Percentiles rank a stretch among this genome's conserved stretches.
These are phyloP conservation scores for Pharnaceum exiguum DNA, from an alignment of 148 eudicot species.

Conservation along the genomic window DNA sequence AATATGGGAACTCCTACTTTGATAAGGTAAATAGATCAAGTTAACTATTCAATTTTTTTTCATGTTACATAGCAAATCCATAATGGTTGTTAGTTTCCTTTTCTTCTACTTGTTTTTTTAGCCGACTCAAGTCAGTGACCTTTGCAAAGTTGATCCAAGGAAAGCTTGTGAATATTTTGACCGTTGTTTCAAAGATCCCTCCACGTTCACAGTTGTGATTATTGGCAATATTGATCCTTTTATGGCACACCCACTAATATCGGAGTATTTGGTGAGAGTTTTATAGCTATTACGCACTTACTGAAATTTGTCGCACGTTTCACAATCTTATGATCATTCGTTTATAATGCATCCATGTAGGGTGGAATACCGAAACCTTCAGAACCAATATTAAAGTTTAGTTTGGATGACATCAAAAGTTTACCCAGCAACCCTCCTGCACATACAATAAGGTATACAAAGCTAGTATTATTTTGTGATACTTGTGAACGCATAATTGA, in stretches of 20 bases:
- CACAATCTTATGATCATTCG: not conserved
- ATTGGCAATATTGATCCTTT: conserved; percentile 79
- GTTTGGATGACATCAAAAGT: conserved; percentile 71
- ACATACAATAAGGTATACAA: conserved; percentile 45
- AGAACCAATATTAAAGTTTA: conserved; percentile 40
- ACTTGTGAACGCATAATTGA: not conserved
- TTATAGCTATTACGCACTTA: not conserved
- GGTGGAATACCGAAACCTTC: conserved; percentile 84
- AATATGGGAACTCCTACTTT: conserved; percentile 76
- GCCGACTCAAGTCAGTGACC: conserved; percentile 65
- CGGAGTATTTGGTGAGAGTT: conserved; percentile 72
- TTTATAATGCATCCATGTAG: conserved; percentile 29
- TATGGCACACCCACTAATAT: conserved; percentile 52
- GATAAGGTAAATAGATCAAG: conserved; percentile 41
- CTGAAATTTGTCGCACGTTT: not conserved
- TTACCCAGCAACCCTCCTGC: conserved; percentile 78
- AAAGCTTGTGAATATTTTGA: conserved; percentile 80
- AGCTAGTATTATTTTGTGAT: not conserved
- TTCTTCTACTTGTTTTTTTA: no score
- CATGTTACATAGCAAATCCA: not conserved
- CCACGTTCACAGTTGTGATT: conserved; percentile 69
- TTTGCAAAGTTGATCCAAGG: conserved; percentile 65
- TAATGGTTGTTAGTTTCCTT: conserved; percentile 8
- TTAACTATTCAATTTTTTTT: not conserved
- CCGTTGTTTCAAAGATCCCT: conserved; percentile 78